A percentile compares a stretch with the other conserved stretches of the same genome.
Evolutionary conservation across 129 eudicot species (phyloP).

Genomic region (Flaveria sonorensis): DNA sequence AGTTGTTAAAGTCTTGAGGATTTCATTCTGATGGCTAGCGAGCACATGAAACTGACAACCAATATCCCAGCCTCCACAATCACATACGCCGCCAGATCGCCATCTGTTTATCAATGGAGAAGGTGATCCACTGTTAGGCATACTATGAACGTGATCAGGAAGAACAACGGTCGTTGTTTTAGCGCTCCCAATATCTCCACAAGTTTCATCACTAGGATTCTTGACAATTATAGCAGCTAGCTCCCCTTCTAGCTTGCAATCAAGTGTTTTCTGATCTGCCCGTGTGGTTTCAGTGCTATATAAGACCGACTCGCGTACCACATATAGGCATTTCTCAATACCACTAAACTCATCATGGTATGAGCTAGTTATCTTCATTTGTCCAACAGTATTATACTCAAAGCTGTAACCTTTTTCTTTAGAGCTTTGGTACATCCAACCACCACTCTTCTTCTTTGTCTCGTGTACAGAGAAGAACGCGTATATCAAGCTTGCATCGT

Average conservation of each 20-base stretch:
- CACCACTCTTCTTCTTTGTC: conserved; percentile 61
- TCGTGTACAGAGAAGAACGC: conserved; percentile 71
- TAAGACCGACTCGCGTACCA: conserved; percentile 60
- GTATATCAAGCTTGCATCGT: conserved; percentile 59
- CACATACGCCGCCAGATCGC: conserved; percentile 78
- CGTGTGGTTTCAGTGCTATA: conserved; percentile 47
- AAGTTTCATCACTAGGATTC: conserved; percentile 31
- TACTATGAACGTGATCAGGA: conserved; percentile 71
- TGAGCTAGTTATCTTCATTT: conserved; percentile 62
- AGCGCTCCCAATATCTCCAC: conserved; percentile 32
- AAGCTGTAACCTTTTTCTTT: conserved; percentile 53
- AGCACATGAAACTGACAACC: conserved; percentile 78
- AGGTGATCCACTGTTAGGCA: conserved; percentile 55
- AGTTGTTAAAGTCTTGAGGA: conserved; percentile 4
- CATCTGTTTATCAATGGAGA: conserved; percentile 65
- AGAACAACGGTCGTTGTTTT: conserved; percentile 53
- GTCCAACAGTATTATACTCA: conserved; percentile 58
- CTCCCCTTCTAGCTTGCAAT: conserved; percentile 52
- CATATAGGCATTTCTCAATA: conserved; percentile 31
- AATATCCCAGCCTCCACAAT: conserved; percentile 96
- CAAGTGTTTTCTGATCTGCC: conserved; percentile 38
- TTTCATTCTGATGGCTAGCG: conserved; percentile 32
- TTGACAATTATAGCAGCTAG: conserved; percentile 65
- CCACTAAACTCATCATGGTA: conserved; percentile 37
- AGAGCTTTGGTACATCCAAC: conserved; percentile 68